Evolutionary conservation across 805 yeast species (phyloP).

Genomic region (Kluyveromyces aestuarii): DNA sequence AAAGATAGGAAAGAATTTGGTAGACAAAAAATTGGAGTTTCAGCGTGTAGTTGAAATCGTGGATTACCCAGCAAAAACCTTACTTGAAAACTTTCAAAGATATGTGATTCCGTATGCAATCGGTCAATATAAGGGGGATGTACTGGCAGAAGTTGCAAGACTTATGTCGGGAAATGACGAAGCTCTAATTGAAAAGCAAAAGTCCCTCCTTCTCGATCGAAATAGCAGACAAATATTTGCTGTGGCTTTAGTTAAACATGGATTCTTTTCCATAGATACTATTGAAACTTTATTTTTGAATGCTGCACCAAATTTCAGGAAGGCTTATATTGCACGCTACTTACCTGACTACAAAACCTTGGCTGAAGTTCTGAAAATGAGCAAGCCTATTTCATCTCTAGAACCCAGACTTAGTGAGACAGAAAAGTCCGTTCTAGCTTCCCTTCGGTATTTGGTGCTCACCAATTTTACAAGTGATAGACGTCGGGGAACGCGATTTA

Average conservation of each 20-base stretch:
- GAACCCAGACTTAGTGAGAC: conserved; percentile 11
- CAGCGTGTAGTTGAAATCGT: conserved; percentile 54
- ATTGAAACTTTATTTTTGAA: conserved; percentile 23
- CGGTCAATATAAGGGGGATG: conserved; percentile 53
- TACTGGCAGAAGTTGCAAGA: conserved; percentile 33
- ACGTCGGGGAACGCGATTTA: conserved; percentile 20
- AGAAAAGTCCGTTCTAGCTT: conserved; percentile 18
- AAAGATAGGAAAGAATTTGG: conserved; percentile 46
- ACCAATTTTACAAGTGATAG: conserved; percentile 23
- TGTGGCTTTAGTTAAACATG: conserved; percentile 26
- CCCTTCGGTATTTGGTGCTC: conserved; percentile 17
- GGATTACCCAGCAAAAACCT: conserved; percentile 50
- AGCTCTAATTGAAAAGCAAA: conserved; percentile 13
- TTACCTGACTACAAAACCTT: conserved; percentile 26
- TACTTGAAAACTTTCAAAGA: conserved; percentile 58
- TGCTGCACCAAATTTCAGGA: conserved; percentile 24
- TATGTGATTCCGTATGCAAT: conserved; percentile 72
- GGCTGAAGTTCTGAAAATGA: conserved; percentile 25
- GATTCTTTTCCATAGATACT: conserved; percentile 23
- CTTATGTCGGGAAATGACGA: conserved; percentile 20
- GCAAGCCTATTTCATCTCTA: conserved; percentile 12
- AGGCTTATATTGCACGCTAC: conserved; percentile 16
- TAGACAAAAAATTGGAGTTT: conserved; percentile 44
- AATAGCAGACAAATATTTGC: conserved; percentile 29
- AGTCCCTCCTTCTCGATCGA: conserved; percentile 15